These are phyloP conservation scores for Chytriomyces sp. DNA, from an alignment of 192 early-diverging fungal genomes.

Conservation along the genomic window DNA sequence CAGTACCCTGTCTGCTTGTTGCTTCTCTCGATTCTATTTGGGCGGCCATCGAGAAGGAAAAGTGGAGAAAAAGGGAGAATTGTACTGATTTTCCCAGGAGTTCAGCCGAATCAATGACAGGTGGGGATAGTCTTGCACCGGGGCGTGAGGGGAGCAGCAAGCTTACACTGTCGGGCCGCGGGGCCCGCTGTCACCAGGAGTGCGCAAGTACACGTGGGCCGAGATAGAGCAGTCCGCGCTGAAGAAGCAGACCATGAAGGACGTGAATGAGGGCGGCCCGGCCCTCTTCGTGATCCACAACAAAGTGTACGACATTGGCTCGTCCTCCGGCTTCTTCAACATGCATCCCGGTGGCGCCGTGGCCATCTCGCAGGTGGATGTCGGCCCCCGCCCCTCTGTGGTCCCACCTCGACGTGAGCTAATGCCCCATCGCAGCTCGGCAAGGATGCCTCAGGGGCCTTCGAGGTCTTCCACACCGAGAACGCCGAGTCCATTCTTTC, in stretches of 20 bases:
- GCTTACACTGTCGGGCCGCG: no score
- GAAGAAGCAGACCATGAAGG: constrained; percentile 18
- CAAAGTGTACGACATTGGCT: constrained; percentile 79
- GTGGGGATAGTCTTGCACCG: no score
- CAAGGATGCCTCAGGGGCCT: constrained; percentile 68
- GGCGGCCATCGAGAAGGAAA: no score
- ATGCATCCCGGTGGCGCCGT: constrained; percentile 82
- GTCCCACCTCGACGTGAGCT: no score
- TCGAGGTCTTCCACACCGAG: constrained; percentile 75
- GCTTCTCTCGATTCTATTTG: no score
- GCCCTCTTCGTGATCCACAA: constrained; percentile 69
- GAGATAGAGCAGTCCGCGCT: constrained; percentile 45
- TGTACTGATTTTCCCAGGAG: no score
- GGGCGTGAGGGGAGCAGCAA: no score
- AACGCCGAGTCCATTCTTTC: constrained; percentile 66
- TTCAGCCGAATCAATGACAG: no score
- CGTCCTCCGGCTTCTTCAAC: constrained; percentile 57
- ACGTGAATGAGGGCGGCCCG: constrained; percentile 21
- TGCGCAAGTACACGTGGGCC: constrained; percentile 41
- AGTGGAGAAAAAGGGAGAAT: no score
- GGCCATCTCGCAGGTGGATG: constrained; percentile 69
- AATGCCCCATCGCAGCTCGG: constrained; percentile 62
- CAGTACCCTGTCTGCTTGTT: no score
- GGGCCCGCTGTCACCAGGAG: constrained; percentile 1
- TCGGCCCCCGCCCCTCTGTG: no score